A percentile compares a stretch with the other conserved stretches of the same genome.
Evolutionary conservation across 208 protist genomes (phyloP).

Genomic region (Vickermania spadyakhi): DNA sequence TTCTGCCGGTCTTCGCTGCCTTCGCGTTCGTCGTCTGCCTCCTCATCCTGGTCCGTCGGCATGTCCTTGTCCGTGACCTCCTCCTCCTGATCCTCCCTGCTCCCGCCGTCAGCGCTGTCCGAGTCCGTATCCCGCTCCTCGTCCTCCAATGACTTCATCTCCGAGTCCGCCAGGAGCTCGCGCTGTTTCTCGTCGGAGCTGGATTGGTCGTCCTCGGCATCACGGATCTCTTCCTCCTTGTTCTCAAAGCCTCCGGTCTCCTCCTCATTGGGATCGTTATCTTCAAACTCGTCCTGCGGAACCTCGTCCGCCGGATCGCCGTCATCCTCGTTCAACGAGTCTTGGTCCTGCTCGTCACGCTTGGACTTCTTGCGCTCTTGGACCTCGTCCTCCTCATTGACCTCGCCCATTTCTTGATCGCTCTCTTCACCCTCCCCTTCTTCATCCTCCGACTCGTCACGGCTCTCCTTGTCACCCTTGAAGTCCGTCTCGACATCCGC

Average conservation of each 20-base stretch:
- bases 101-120: conserved; percentile 21
- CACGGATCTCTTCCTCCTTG: conserved; percentile 71
- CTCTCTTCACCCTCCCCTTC: conserved; percentile 66
- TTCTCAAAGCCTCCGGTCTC: conserved; percentile 82
- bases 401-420: conserved; percentile 78
- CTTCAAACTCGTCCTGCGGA: conserved; percentile 63
- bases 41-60: conserved; percentile 20
- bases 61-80: conserved; percentile 15
- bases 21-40: conserved; percentile 9
- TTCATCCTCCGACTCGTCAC: conserved; percentile 75
- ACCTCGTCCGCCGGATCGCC: conserved; percentile 69
- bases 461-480: conserved; percentile 69
- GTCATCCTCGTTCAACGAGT: conserved; percentile 74
- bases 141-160: conserved; percentile 20
- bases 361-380: conserved; percentile 73
- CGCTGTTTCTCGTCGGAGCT: conserved; percentile 15
- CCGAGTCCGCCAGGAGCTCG: conserved; percentile 16
- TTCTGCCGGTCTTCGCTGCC: conserved; percentile 27
- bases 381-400: conserved; percentile 75
- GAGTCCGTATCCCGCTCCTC: conserved; percentile 17
- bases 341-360: conserved; percentile 60
- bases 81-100: conserved; percentile 7
- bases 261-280: conserved; percentile 39
- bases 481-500: conserved; percentile 89
- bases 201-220: conserved; percentile 45